A percentile compares a stretch with the other conserved stretches of the same genome.
phyloP scores from a whole-genome alignment of 179 eudicot genomes.

The Monotropa hypopitys region DNA sequence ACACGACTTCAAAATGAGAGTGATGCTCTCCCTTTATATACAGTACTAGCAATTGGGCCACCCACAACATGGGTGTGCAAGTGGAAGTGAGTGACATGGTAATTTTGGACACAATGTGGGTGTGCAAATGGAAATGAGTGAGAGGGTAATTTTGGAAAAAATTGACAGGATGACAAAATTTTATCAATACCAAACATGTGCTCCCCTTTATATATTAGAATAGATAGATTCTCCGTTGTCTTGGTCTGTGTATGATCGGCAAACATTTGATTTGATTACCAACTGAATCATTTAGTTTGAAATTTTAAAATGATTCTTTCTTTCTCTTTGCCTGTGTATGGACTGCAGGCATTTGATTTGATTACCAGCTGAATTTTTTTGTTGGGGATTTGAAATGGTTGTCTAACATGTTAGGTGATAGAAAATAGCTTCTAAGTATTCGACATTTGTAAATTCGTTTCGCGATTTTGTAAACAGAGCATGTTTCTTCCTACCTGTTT shows the following conservation, averaged over 20 bases:
- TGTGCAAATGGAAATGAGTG: no score
- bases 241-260: constrained; percentile 10
- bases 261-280: constrained; percentile 50
- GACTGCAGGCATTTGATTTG: not conserved
- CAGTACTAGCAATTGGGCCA: no score
- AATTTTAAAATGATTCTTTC: not conserved
- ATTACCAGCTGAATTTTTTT: not conserved
- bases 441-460: not conserved
- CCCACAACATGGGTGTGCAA: no score
- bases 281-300: not conserved
- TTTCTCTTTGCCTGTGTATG: not conserved
- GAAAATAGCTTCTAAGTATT: not conserved
- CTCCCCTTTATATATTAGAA: no score
- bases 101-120: no score
- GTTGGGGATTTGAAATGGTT: not conserved
- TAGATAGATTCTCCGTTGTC: no score
- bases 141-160: no score
- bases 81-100: no score
- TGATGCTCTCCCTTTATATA: no score
- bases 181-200: no score
- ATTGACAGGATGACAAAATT: no score
- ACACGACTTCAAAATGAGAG: no score
- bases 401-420: not conserved
- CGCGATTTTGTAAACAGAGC: not conserved
- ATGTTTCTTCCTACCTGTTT: not conserved